These are phyloP conservation scores for Strigomonas culicis DNA, from an alignment of 208 protist species.

Conservation along the genomic window DNA sequence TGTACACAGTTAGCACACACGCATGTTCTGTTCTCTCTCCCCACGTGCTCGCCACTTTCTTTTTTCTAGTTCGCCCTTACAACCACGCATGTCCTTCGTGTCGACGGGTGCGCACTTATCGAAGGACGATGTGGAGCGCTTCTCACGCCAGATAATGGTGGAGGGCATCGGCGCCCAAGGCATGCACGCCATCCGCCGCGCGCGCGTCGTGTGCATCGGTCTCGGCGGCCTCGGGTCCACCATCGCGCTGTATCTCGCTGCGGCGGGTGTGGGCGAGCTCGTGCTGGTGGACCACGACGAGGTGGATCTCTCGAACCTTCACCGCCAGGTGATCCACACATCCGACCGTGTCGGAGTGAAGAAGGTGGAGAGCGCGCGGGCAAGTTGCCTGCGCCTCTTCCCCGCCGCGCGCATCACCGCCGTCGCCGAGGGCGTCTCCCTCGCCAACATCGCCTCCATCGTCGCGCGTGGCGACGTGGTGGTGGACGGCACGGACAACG, in stretches of 20 bases:
- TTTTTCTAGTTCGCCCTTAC: not conserved
- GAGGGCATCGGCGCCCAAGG: slow-evolving; percentile 78
- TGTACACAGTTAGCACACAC: too few species aligned
- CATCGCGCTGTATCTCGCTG: slow-evolving; percentile 90
- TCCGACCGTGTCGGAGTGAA: slow-evolving; percentile 35
- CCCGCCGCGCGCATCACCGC: slow-evolving; percentile 38
- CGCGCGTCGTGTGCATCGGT: slow-evolving; percentile 88
- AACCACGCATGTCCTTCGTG: slow-evolving; percentile 14
- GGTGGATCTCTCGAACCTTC: slow-evolving; percentile 93
- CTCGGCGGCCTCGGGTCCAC: slow-evolving; percentile 94
- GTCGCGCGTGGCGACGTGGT: slow-evolving; percentile 82
- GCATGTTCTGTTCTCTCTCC: not conserved
- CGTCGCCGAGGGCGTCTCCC: slow-evolving; percentile 33
- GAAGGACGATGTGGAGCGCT: slow-evolving; percentile 74
- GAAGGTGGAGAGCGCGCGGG: slow-evolving; percentile 85
- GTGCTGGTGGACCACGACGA: slow-evolving; percentile 91
- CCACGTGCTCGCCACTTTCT: not conserved
- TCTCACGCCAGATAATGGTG: slow-evolving; percentile 86
- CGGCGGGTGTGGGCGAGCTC: slow-evolving; percentile 89
- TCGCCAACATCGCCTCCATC: slow-evolving; percentile 72
- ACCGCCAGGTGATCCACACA: slow-evolving; percentile 94
- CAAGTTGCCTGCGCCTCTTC: slow-evolving; percentile 64
- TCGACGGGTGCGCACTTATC: slow-evolving; percentile 37
- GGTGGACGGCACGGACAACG: slow-evolving; percentile 93
- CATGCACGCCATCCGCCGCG: slow-evolving; percentile 55